Conservation (phyloP, 2,329 filamentous ascomycete species). For the Neonectria punicea region DNA sequence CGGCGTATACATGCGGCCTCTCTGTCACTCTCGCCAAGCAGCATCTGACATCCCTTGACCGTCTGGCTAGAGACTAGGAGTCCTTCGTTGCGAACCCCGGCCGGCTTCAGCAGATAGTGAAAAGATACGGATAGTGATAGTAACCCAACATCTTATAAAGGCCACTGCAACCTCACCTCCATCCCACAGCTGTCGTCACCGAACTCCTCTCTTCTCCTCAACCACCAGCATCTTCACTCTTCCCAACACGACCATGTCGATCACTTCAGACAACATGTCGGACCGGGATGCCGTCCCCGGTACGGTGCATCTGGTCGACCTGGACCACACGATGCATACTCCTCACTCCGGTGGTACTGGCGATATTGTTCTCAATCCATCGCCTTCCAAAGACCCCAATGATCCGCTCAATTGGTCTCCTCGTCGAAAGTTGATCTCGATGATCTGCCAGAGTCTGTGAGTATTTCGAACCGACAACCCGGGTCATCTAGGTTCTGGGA, state of each 20-base stretch:
- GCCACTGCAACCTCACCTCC: background rate
- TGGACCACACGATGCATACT: constrained; percentile 47
- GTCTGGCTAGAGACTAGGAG: background rate
- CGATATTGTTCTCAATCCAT: constrained; percentile 62
- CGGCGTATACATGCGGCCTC: background rate
- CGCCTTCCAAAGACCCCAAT: constrained; percentile 60
- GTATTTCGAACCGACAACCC: constrained; percentile 1
- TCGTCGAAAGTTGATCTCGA: constrained; percentile 39
- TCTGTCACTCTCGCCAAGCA: background rate
- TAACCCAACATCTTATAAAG: background rate
- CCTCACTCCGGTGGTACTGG: constrained; percentile 46
- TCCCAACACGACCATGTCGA: background rate
- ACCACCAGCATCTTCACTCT: background rate
- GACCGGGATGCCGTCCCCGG: constrained; percentile 45
- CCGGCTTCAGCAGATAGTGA: background rate
- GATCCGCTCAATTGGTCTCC: constrained; percentile 63
- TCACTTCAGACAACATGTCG: background rate
- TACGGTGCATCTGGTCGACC: constrained; percentile 54
- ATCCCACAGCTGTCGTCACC: background rate
- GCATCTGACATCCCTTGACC: background rate
- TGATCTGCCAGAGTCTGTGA: constrained; percentile 46
- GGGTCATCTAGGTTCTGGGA: background rate
- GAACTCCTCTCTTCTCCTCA: background rate
- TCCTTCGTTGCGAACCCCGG: background rate
- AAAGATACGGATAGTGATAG: background rate